These are phyloP conservation scores for Picea glauca DNA, from an alignment of 75 land plant genomes.

Conservation along the genomic window DNA sequence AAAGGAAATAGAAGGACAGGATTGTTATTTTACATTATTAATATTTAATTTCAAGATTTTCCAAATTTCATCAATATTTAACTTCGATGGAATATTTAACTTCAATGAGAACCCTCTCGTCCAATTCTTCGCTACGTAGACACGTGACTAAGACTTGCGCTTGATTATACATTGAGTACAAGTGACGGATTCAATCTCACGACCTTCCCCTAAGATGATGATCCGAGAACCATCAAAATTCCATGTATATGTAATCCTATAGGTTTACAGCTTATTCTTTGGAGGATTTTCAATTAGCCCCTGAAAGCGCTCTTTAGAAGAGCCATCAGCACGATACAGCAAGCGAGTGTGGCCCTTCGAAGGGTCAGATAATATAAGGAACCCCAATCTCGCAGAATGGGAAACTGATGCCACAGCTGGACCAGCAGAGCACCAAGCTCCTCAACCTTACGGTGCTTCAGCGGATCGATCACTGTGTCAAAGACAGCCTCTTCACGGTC, in stretches of 20 bases:
- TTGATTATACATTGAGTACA: too few species aligned
- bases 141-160: too few species aligned
- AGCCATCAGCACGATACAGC: too few species aligned
- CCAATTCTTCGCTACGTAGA: too few species aligned
- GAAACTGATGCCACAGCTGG: conserved; percentile 75
- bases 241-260: neutral
- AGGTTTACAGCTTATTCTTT: neutral
- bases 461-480: conserved; percentile 82
- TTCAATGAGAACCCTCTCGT: too few species aligned
- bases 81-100: too few species aligned
- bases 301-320: too few species aligned
- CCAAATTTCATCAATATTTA: too few species aligned
- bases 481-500: conserved; percentile 91
- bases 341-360: too few species aligned
- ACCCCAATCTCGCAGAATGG: conserved; percentile 53
- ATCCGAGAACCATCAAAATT: neutral
- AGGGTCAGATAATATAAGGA: neutral
- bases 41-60: too few species aligned
- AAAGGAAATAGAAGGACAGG: too few species aligned
- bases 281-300: neutral
- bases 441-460: conserved; percentile 94
- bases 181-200: neutral
- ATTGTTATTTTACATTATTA: too few species aligned
- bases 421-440: conserved; percentile 78
- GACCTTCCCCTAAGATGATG: neutral